Conservation (phyloP, 2,329 filamentous ascomycete genomes). For the Hypoxylon sp. region DNA sequence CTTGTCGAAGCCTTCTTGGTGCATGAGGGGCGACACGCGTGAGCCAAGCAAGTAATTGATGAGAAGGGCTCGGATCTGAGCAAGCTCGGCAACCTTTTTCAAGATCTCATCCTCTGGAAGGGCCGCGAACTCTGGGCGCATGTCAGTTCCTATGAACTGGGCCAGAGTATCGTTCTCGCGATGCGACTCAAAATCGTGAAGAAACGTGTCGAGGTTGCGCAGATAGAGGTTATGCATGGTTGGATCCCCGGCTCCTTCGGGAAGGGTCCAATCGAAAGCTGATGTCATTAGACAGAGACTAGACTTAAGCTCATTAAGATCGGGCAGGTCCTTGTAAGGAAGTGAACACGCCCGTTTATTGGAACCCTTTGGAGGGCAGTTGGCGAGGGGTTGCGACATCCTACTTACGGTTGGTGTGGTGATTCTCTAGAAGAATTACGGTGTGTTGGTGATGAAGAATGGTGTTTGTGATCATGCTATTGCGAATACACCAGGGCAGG, state of each 20-base stretch:
- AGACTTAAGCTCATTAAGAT: not conserved
- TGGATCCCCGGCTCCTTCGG: not conserved
- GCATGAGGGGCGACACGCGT: constrained; percentile 24
- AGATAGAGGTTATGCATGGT: constrained; percentile 10
- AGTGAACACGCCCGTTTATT: not conserved
- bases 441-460: not conserved
- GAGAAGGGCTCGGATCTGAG: constrained; percentile 10
- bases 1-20: constrained; percentile 12
- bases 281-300: not conserved
- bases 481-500: not conserved
- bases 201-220: constrained; percentile 17
- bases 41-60: constrained; percentile 30
- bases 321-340: not conserved
- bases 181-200: constrained; percentile 11
- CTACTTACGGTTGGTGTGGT: not conserved
- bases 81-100: constrained; percentile 3
- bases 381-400: not conserved
- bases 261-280: not conserved
- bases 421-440: not conserved
- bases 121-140: constrained; percentile 5
- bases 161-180: constrained; percentile 9
- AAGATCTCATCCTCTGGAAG: constrained; percentile 6
- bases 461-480: too few species aligned
- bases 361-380: not conserved
- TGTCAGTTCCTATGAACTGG: not conserved